These are phyloP conservation scores for Pulveroboletus frians DNA, from an alignment of 768 basidiomycete species.

Conservation along the genomic window DNA sequence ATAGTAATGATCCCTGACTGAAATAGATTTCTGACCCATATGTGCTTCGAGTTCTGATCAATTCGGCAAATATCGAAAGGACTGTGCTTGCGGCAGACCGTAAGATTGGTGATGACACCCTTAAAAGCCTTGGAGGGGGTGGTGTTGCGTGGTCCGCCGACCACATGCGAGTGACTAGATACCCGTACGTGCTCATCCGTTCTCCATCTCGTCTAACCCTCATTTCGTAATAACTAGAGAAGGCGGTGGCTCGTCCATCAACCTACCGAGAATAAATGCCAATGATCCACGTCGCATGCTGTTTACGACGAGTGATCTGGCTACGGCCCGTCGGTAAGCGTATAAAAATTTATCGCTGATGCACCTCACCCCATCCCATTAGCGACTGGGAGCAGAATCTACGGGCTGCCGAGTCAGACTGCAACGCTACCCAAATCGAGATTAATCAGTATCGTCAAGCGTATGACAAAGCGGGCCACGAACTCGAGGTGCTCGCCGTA, in stretches of 20 bases:
- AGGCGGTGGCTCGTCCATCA: slow-evolving; percentile 58
- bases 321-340: slow-evolving; percentile 44
- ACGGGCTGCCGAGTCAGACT: slow-evolving; percentile 35
- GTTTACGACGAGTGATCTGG: slow-evolving; percentile 49
- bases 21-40: slow-evolving; percentile 68
- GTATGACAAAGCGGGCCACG: slow-evolving; percentile 27
- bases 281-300: slow-evolving; percentile 42
- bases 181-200: slow-evolving; percentile 42
- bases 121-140: slow-evolving; percentile 40
- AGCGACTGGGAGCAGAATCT: slow-evolving; percentile 47
- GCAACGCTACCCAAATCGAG: slow-evolving; percentile 26
- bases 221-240: slow-evolving; percentile 39
- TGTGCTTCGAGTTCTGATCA: slow-evolving; percentile 79
- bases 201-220: background rate
- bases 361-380: background rate
- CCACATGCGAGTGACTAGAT: slow-evolving; percentile 57
- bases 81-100: slow-evolving; percentile 62
- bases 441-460: slow-evolving; percentile 25
- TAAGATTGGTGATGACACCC: slow-evolving; percentile 52
- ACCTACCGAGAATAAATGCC: slow-evolving; percentile 27
- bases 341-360: background rate
- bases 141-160: slow-evolving; percentile 63
- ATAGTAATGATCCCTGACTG: background rate
- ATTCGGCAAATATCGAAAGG: slow-evolving; percentile 65
- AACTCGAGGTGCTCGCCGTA: slow-evolving; percentile 35